Percentiles rank a stretch among this genome's conserved stretches.
Evolutionary conservation across 2,329 filamentous ascomycete genomes (phyloP).

Genomic region (Colletotrichum truncatum): DNA sequence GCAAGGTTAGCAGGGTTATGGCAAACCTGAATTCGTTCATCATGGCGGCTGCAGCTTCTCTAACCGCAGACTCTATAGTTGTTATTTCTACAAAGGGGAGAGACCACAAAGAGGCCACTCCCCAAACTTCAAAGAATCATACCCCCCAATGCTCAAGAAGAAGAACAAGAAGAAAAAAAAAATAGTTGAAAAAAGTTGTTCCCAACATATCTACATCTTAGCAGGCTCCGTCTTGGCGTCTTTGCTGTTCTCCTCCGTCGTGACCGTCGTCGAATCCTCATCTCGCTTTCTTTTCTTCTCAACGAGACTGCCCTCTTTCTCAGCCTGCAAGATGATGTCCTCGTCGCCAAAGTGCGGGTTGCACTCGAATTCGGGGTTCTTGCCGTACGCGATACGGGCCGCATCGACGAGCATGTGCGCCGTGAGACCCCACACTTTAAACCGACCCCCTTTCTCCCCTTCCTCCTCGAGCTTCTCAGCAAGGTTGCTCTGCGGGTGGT

Average conservation of each 20-base stretch:
- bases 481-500: constrained; percentile 53
- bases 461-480: constrained; percentile 56
- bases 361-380: constrained; percentile 85
- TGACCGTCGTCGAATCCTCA: constrained; percentile 34
- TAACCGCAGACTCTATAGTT: constrained; percentile 13
- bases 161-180: no score
- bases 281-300: constrained; percentile 50
- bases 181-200: not conserved
- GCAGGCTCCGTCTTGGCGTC: constrained; percentile 28
- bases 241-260: constrained; percentile 30
- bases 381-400: constrained; percentile 82
- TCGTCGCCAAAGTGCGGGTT: constrained; percentile 64
- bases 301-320: constrained; percentile 53
- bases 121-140: not conserved
- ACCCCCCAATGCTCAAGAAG: not conserved
- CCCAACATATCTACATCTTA: constrained; percentile 21
- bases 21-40: constrained; percentile 3
- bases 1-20: not conserved
- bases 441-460: constrained; percentile 62
- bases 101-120: not conserved
- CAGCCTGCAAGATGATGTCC: constrained; percentile 56
- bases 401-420: constrained; percentile 90
- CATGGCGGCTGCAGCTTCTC: constrained; percentile 12
- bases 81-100: constrained; percentile 4
- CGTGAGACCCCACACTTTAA: constrained; percentile 95